Evolutionary conservation across 2,329 filamentous ascomycete genomes (phyloP).

Genomic region (Anthostomella pinea): DNA sequence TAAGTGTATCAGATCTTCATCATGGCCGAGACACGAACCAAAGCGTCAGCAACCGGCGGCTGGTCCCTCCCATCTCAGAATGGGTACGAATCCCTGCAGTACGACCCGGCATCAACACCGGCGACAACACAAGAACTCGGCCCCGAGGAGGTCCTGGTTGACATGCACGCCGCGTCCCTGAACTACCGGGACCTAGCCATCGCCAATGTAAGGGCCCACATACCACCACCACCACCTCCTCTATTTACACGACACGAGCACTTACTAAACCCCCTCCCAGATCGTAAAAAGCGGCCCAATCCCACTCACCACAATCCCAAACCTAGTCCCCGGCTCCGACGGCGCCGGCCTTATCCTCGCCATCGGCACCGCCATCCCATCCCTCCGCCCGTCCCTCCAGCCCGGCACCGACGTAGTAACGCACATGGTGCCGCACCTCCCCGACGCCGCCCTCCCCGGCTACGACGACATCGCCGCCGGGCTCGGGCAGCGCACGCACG

Average conservation of each 20-base stretch:
- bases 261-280: no score
- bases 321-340: constrained; percentile 37
- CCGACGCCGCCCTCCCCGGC: constrained; percentile 57
- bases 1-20: no score
- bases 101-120: constrained; percentile 4
- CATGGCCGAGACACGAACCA: no score
- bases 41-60: constrained; percentile 5
- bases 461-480: constrained; percentile 58
- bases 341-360: constrained; percentile 47
- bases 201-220: constrained; percentile 25
- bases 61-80: constrained; percentile 10
- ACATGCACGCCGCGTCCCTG: constrained; percentile 39
- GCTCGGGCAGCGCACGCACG: constrained; percentile 52
- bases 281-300: background rate
- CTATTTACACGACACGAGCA: no score
- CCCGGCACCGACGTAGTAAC: constrained; percentile 45
- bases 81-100: constrained; percentile 11
- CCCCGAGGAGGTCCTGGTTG: constrained; percentile 55
- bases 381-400: constrained; percentile 14
- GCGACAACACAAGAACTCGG: constrained; percentile 39
- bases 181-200: constrained; percentile 39
- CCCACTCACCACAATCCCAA: constrained; percentile 2
- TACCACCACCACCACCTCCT: background rate
- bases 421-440: constrained; percentile 41
- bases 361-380: constrained; percentile 15